A percentile compares a stretch with the other conserved stretches of the same genome.
phyloP scores from a whole-genome alignment of 225 moss, liverwort and hornwort genomes.

The Pleurozium schreberi region DNA sequence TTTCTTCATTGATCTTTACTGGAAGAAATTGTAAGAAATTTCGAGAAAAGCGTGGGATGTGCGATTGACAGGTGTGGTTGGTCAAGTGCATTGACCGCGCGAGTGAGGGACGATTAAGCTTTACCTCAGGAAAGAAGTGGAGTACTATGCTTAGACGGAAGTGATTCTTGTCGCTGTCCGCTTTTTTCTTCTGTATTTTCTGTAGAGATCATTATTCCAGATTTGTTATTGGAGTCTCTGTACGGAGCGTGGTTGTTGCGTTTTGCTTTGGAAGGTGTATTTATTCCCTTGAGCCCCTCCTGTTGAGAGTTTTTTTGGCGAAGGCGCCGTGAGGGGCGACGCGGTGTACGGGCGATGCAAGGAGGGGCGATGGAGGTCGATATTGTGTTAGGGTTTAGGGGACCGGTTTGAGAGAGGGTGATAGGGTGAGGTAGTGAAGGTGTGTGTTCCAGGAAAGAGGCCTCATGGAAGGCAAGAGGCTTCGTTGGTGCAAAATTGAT shows the following conservation, averaged over 20 bases:
- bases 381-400: constrained; percentile 1
- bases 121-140: background rate
- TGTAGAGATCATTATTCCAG: background rate
- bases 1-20: background rate
- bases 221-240: background rate
- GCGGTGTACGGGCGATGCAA: background rate
- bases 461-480: constrained; percentile 9
- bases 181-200: background rate
- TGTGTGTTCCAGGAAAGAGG: background rate
- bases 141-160: background rate
- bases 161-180: background rate
- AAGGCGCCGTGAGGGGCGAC: background rate
- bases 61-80: background rate
- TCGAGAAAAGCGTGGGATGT: background rate
- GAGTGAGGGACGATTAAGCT: background rate
- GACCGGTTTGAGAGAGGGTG: background rate
- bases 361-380: background rate
- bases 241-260: background rate
- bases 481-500: background rate
- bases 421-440: background rate
- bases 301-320: background rate
- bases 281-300: background rate
- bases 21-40: background rate
- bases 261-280: background rate
- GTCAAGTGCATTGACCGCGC: background rate